phyloP scores from a whole-genome alignment of 192 early-diverging fungal species.

The Umbelopsis sp. region DNA sequence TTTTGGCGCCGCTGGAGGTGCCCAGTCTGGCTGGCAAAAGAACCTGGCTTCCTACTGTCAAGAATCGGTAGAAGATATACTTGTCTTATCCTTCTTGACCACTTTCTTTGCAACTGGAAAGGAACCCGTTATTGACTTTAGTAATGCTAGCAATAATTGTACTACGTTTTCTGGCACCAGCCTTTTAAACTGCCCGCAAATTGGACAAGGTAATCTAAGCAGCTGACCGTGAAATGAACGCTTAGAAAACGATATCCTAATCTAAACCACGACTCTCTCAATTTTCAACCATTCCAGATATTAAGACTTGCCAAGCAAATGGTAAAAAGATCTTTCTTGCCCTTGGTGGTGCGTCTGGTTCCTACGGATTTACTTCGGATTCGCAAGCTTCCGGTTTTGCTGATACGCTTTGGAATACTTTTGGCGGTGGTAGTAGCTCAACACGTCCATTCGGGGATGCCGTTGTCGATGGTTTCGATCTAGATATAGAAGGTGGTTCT shows the following conservation, averaged over 20 bases:
- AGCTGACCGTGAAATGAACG: no score
- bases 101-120: conserved; percentile 12
- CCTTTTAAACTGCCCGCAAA: conserved; percentile 54
- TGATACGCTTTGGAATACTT: conserved; percentile 25
- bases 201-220: conserved; percentile 35
- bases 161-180: conserved; percentile 31
- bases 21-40: conserved; percentile 16
- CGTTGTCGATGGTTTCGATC: conserved; percentile 28
- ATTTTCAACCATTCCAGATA: conserved; percentile 33
- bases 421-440: conserved; percentile 16
- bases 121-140: not conserved
- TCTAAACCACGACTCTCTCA: no score
- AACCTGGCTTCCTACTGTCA: not conserved
- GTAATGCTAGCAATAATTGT: conserved; percentile 1
- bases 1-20: conserved; percentile 5
- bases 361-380: conserved; percentile 20
- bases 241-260: no score
- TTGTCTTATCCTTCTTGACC: conserved; percentile 21
- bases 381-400: conserved; percentile 15
- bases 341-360: conserved; percentile 59
- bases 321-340: conserved; percentile 52
- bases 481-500: conserved; percentile 27
- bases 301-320: conserved; percentile 60
- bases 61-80: conserved; percentile 12
- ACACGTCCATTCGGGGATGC: conserved; percentile 30